Evolutionary conservation across 108 stramenopile genomes (phyloP), one percentile per base, ranked within the genome.

Genomic region (Nitzschia sp.): DNA sequence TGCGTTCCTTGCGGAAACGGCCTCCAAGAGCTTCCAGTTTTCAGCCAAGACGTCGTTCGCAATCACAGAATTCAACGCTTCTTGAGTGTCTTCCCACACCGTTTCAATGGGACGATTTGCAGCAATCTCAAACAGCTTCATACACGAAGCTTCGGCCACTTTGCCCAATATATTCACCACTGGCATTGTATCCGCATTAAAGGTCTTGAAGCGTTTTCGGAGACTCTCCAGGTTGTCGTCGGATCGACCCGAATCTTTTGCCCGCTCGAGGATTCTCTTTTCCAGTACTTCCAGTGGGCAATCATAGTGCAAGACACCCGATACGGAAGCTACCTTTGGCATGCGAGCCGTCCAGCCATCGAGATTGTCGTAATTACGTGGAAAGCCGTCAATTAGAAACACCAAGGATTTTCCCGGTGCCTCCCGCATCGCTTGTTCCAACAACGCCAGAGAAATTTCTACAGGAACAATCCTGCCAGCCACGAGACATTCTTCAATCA

Each of bases 371-470:
- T 69, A 74, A 78, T 95, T 95, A 44, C 99, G 82, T 0, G 99
- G 99, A 70, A 99, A 99, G n/a, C 99, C 99, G 69, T 99, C 99
- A 23, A 99, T 79, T 28, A 99, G 68, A 82, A 98, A 98, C 8
- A 87, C 76, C 15, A 78, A 63, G 11, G 87, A 75, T 31, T 73
- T 60, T 9, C 84, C 87, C 0, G 45, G 66, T 3, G 58, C 73
- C 17, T 76, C 70, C 36, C 75, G 62, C 95, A 96, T 97, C 59
- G 93, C 96, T 31, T 84, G 72, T 56, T 82, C 76, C 34, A 99
- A 57, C 6, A 98, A 75, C 13, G 71, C 70, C 30, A 98, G 80
- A 0, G 97, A 97, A 9, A 98, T 80, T 64, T 96, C 92, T 0
- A 94, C 94, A 2, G 99, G 97, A 5, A 98, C 99, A 62, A 99